phyloP scores from a whole-genome alignment of 805 yeast species.

The Cyberlindnera samutprakarnensis region DNA sequence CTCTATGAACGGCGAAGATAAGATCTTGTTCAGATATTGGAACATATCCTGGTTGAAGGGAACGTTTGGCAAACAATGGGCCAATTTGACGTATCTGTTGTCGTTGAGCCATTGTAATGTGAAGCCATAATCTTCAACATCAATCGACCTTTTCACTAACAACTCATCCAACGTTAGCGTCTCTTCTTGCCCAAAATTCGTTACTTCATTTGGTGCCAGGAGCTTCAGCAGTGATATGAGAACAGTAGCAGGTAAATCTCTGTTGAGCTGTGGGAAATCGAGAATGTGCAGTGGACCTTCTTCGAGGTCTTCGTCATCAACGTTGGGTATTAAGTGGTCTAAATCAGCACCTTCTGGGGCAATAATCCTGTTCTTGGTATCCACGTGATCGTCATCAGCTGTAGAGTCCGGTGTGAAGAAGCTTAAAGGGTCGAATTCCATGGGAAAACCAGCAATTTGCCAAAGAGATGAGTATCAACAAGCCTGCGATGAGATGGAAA shows the following conservation, averaged over 20 bases:
- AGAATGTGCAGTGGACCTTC: constrained; percentile 38
- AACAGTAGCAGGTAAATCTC: constrained; percentile 39
- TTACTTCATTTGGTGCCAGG: constrained; percentile 39
- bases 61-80: constrained; percentile 24
- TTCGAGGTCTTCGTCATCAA: constrained; percentile 13
- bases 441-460: neutral
- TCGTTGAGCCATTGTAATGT: constrained; percentile 39
- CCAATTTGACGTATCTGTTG: constrained; percentile 28
- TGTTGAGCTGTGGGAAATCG: constrained; percentile 49
- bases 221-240: constrained; percentile 38
- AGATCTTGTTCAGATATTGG: constrained; percentile 39
- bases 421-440: constrained; percentile 30
- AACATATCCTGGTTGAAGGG: constrained; percentile 31
- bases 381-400: neutral
- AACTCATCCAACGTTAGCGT: constrained; percentile 12
- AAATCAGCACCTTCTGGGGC: constrained; percentile 1
- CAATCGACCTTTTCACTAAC: constrained; percentile 29
- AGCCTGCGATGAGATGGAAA: neutral
- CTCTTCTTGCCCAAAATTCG: constrained; percentile 35
- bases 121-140: constrained; percentile 15
- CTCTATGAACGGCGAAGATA: constrained; percentile 25
- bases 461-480: neutral
- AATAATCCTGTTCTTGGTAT: neutral
- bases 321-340: constrained; percentile 13
- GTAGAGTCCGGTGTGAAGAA: constrained; percentile 21